Base-by-base conservation (phyloP, 1,284 basidiomycete species). In the Hemileia vastatrix region DNA sequence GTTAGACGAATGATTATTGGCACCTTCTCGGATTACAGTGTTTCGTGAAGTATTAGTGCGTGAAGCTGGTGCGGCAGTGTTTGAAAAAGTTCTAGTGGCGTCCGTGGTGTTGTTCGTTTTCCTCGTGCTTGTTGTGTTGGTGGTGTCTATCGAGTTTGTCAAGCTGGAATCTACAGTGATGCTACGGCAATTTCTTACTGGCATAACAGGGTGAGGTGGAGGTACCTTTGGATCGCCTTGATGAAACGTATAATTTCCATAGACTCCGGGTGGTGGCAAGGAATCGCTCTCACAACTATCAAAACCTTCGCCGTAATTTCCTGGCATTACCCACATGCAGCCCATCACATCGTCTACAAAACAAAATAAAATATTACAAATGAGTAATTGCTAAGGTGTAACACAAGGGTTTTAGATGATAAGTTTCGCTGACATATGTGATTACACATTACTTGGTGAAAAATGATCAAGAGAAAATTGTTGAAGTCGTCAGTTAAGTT, bases 171-270 rank as follows among this genome's bases (percentile, higher is more conserved):
- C 40, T 8, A 8, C n/a, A 8, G 8, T 43, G 40, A n/a, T 43
- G 40, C 8, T 43, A n/a, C 8, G n/a, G 23, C 48, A 50, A 23
- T 24, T 50, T 11, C 48, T 50, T 50, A 23, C 19, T 50, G n/a
- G 40, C 2, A 32, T 60, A 1, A 60, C 54, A 13, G 66, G 64
- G 27, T 67, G 67, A 8, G 67, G 55, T 13, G 63, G 5, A 19
- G 67, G 67, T 5, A 64, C 66, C 13, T 24, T 36, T 6, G 68
- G 54, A 11, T 67, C 65, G 24, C 68, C 68, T 54, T 70, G 68
- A 33, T 69, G 58, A 58, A 67, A 69, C 2, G 68, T 69, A 9
- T 62, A 68, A 2, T 57, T 54, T 21, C 63, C 65, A 57, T 67
- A 66, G 36, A 67, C 52, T 19, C 67, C 67, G 15, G 66, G 66